These are phyloP conservation scores for Chytridium lagenaria DNA, from an alignment of 371 early-diverging fungal species.

Conservation along the genomic window DNA sequence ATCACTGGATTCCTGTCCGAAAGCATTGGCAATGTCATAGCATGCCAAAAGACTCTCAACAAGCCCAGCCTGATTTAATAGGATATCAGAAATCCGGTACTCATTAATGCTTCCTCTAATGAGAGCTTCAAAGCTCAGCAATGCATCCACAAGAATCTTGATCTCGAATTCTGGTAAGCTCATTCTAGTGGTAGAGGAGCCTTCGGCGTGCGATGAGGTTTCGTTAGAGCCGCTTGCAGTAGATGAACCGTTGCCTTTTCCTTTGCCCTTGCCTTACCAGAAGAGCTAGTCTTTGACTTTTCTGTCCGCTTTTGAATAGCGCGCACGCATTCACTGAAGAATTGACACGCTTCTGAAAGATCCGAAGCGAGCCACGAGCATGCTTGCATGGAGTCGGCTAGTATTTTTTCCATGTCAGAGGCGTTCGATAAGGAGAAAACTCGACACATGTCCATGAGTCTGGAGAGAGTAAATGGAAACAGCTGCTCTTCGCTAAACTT, in stretches of 20 bases:
- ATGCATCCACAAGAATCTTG: constrained; percentile 31
- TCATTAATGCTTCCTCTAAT: constrained; percentile 22
- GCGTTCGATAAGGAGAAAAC: constrained; percentile 27
- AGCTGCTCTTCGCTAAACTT: background rate
- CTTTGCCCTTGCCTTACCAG: constrained; percentile 38
- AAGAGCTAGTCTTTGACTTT: constrained; percentile 25
- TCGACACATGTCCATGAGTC: constrained; percentile 26
- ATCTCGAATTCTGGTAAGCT: constrained; percentile 13
- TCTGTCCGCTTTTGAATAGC: constrained; percentile 31
- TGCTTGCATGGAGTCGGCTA: constrained; percentile 4
- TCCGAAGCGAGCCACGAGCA: constrained; percentile 25
- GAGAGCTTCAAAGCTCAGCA: constrained; percentile 30
- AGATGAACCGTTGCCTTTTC: too few relatives aligned
- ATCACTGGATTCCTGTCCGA: background rate
- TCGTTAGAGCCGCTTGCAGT: too few relatives aligned
- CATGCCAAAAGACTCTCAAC: constrained; percentile 28
- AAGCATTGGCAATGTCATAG: constrained; percentile 29
- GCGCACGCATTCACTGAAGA: constrained; percentile 28
- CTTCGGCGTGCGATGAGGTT: too few relatives aligned
- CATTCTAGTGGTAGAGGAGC: background rate
- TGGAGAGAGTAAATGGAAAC: constrained; percentile 21
- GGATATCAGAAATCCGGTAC: constrained; percentile 24
- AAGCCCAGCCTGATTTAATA: constrained; percentile 23
- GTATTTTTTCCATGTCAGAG: constrained; percentile 4
- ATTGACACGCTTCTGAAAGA: background rate